Percentiles rank a stretch among this genome's conserved stretches.
phyloP scores from a whole-genome alignment of 352 stramenopile genomes.

The Phytophthora aleatoria region DNA sequence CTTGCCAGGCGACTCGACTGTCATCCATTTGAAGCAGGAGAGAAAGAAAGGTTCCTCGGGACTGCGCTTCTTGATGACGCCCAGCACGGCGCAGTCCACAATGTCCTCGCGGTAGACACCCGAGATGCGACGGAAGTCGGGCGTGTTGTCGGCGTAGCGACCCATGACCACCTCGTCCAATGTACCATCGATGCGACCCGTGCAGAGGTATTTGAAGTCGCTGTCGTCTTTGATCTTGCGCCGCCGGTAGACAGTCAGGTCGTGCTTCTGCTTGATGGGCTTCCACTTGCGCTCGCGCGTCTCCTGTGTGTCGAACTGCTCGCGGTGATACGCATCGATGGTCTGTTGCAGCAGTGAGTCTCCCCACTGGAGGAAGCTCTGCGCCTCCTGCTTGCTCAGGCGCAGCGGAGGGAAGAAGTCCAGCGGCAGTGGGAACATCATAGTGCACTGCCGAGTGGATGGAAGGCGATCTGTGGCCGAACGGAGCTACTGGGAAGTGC shows the following conservation, averaged over 20 bases:
- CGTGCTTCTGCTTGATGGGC: slow-evolving; percentile 62
- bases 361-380: slow-evolving; percentile 69
- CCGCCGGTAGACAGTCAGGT: slow-evolving; percentile 64
- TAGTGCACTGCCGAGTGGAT: slow-evolving; percentile 1
- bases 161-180: slow-evolving; percentile 80
- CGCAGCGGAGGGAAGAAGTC: slow-evolving; percentile 67
- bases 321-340: slow-evolving; percentile 69
- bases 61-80: slow-evolving; percentile 61
- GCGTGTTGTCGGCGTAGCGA: slow-evolving; percentile 74
- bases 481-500: slow-evolving; percentile 20
- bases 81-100: slow-evolving; percentile 75
- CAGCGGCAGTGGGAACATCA: slow-evolving; percentile 62
- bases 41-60: slow-evolving; percentile 65
- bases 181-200: slow-evolving; percentile 66
- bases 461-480: slow-evolving; percentile 7
- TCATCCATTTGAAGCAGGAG: slow-evolving; percentile 87
- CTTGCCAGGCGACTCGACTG: slow-evolving; percentile 67
- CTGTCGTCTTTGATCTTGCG: slow-evolving; percentile 50
- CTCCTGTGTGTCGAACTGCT: slow-evolving; percentile 70
- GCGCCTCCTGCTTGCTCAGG: slow-evolving; percentile 48
- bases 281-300: slow-evolving; percentile 73
- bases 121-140: slow-evolving; percentile 70
- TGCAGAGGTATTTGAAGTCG: slow-evolving; percentile 69
- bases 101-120: slow-evolving; percentile 79
- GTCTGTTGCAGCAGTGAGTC: slow-evolving; percentile 66